Evolutionary conservation across 2,329 filamentous ascomycete genomes (phyloP).

Genomic region (Whalleya microplaca): DNA sequence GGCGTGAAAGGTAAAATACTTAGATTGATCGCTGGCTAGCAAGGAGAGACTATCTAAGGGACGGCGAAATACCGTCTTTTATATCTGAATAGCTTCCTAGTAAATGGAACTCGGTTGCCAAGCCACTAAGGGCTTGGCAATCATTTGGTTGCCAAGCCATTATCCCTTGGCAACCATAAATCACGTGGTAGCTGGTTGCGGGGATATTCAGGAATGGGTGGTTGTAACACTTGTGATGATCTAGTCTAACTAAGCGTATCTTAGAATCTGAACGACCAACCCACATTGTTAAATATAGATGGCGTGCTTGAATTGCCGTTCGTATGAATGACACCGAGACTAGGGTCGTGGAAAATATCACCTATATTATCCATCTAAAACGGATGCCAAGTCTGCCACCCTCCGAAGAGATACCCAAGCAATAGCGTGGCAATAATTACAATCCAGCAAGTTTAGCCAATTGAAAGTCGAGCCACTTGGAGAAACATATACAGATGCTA

Average conservation of each 20-base stretch:
- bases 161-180: too few species aligned
- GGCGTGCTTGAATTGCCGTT: slow-evolving; percentile 27
- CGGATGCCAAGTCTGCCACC: slow-evolving; percentile 29
- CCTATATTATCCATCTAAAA: slow-evolving; percentile 33
- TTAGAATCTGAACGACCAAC: slow-evolving; percentile 3
- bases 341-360: slow-evolving; percentile 33
- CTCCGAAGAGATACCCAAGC: slow-evolving; percentile 23
- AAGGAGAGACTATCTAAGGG: too few species aligned
- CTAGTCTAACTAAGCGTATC: slow-evolving; percentile 19
- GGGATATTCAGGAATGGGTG: too few species aligned
- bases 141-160: too few species aligned
- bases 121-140: too few species aligned
- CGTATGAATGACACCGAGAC: slow-evolving; percentile 30
- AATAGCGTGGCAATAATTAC: slow-evolving; percentile 14
- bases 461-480: slow-evolving; percentile 14
- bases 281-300: slow-evolving; percentile 14
- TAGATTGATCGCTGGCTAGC: too few species aligned
- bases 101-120: too few species aligned
- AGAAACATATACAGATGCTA: slow-evolving; percentile 24
- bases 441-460: slow-evolving; percentile 33
- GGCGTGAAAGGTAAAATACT: too few species aligned
- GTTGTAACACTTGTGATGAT: too few species aligned
- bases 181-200: too few species aligned
- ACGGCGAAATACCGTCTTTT: too few species aligned
- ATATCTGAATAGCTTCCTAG: too few species aligned